phyloP scores from a whole-genome alignment of 257 asterid species.

The Nicotiana paniculata region DNA sequence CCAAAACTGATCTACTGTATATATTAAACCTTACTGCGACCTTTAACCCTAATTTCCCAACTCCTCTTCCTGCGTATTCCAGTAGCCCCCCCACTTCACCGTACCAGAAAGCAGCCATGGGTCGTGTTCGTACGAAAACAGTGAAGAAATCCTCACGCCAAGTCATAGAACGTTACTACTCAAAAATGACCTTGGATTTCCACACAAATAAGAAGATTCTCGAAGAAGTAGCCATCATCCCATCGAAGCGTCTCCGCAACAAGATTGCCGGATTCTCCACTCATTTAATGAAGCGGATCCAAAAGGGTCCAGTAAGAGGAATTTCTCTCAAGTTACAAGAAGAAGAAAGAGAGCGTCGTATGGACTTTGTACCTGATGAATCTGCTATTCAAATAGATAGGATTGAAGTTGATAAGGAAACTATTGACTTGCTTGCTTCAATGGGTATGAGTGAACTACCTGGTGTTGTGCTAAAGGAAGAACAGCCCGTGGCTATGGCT shows the following conservation, averaged over 20 bases:
- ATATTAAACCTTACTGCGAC: background rate
- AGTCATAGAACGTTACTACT: constrained; percentile 58
- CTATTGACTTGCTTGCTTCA: constrained; percentile 44
- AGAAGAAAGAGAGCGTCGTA: constrained; percentile 75
- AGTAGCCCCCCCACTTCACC: background rate
- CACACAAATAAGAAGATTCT: constrained; percentile 69
- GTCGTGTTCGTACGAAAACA: constrained; percentile 73
- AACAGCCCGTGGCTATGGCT: constrained; percentile 12
- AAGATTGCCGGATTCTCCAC: constrained; percentile 72
- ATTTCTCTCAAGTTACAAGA: constrained; percentile 71
- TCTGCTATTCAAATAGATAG: constrained; percentile 48
- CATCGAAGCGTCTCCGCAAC: constrained; percentile 71
- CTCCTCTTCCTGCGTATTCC: background rate
- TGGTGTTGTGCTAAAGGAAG: constrained; percentile 41
- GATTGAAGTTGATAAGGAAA: constrained; percentile 71
- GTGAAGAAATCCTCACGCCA: constrained; percentile 72
- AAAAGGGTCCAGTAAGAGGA: constrained; percentile 64
- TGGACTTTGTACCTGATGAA: constrained; percentile 66
- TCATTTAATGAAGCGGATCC: constrained; percentile 69
- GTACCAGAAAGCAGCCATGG: constrained; percentile 28
- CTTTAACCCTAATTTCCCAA: constrained; percentile 18
- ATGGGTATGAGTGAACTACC: constrained; percentile 63
- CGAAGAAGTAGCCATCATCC: constrained; percentile 61
- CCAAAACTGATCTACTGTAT: background rate
- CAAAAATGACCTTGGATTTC: constrained; percentile 56